phyloP scores from a whole-genome alignment of 495 filamentous ascomycete genomes.

The Aspergillus kassunensis region DNA sequence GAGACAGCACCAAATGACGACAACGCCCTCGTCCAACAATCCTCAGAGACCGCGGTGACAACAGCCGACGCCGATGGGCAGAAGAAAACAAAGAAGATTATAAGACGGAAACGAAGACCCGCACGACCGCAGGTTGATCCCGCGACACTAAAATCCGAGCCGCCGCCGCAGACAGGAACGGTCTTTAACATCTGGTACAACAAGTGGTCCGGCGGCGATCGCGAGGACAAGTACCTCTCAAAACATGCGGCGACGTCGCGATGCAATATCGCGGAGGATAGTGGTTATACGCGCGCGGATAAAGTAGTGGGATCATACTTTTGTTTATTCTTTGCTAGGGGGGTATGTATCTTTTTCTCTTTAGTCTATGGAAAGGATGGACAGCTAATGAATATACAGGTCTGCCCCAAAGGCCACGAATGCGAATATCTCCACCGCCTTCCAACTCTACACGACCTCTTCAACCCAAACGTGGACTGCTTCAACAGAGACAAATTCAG shows the following conservation, averaged over 20 bases:
- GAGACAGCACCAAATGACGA: conserved; percentile 16
- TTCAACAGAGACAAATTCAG: conserved; percentile 86
- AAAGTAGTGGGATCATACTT: conserved; percentile 76
- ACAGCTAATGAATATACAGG: conserved; percentile 20
- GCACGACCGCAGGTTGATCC: conserved; percentile 78
- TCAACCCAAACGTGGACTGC: conserved; percentile 85
- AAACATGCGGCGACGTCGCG: conserved; percentile 70
- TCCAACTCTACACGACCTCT: conserved; percentile 77
- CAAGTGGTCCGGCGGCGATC: conserved; percentile 92
- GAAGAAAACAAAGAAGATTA: conserved; percentile 53
- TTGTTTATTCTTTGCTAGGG: conserved; percentile 71
- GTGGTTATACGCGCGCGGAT: conserved; percentile 87
- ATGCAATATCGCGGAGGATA: conserved; percentile 77
- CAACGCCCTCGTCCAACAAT: conserved; percentile 17
- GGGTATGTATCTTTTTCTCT: not conserved
- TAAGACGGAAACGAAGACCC: conserved; percentile 48
- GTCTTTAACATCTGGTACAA: conserved; percentile 95
- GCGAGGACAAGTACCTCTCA: conserved; percentile 82
- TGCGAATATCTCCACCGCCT: conserved; percentile 94
- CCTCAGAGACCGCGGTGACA: conserved; percentile 20
- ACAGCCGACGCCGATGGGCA: conserved; percentile 20
- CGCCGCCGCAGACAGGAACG: conserved; percentile 84
- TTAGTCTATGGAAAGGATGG: not conserved
- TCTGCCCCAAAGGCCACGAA: conserved; percentile 82
- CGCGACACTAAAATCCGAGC: conserved; percentile 70